phyloP scores from a whole-genome alignment of 208 protist species.

The Spongospora subterranea region DNA sequence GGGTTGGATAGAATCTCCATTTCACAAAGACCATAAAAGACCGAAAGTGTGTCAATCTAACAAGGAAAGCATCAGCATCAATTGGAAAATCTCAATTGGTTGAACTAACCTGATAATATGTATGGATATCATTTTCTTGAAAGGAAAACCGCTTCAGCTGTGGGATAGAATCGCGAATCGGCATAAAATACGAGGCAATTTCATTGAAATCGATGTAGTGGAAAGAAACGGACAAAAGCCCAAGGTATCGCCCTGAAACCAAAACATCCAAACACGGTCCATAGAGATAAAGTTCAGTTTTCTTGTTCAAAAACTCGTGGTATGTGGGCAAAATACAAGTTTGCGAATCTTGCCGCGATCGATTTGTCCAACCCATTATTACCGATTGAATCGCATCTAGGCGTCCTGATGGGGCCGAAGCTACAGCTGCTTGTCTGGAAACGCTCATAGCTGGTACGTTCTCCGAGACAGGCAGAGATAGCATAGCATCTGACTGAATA shows the following conservation, averaged over 20 bases:
- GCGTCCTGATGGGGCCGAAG: background rate
- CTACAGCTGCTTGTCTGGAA: background rate
- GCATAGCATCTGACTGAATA: too few species aligned
- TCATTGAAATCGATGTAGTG: conserved; percentile 45
- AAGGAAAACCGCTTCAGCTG: background rate
- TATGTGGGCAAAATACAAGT: background rate
- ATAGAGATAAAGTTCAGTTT: background rate
- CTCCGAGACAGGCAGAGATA: too few species aligned
- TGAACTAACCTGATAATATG: background rate
- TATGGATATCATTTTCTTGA: conserved; percentile 2
- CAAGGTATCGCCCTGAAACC: background rate
- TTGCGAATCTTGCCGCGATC: background rate
- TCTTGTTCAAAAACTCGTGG: conserved; percentile 27
- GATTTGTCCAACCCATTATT: background rate
- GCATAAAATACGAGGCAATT: background rate
- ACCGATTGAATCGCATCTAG: background rate
- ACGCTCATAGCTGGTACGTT: background rate
- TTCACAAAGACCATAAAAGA: background rate
- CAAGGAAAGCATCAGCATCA: background rate
- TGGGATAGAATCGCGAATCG: background rate
- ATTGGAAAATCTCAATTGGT: background rate
- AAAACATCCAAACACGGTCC: conserved; percentile 25
- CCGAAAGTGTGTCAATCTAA: conserved; percentile 35
- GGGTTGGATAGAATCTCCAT: conserved; percentile 7
- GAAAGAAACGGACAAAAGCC: background rate